Evolutionary conservation across 768 basidiomycete genomes (phyloP).

Genomic region (Kwoniella dendrophila): DNA sequence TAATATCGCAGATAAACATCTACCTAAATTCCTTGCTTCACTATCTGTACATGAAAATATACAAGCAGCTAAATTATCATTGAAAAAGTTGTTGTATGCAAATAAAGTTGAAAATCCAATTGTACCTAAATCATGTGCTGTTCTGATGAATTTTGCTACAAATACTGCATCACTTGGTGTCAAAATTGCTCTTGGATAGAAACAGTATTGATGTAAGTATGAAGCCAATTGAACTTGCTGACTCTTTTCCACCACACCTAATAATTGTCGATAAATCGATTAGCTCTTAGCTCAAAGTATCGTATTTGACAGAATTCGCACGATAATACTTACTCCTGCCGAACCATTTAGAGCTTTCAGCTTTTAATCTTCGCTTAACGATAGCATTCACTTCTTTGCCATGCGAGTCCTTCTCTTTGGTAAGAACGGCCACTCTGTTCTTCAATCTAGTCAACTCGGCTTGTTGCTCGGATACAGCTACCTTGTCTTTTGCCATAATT

Average conservation of each 20-base stretch:
- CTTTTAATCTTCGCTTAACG: conserved; percentile 31
- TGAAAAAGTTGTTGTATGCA: conserved; percentile 82
- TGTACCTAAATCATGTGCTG: conserved; percentile 84
- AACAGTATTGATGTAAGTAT: conserved; percentile 72
- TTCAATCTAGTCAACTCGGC: conserved; percentile 36
- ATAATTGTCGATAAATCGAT: not conserved
- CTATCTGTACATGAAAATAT: conserved; percentile 94
- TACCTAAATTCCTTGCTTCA: conserved; percentile 95
- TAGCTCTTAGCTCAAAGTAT: not conserved
- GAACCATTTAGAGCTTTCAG: conserved; percentile 50
- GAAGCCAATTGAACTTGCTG: conserved; percentile 23
- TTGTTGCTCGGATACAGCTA: conserved; percentile 25
- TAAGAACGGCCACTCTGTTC: conserved; percentile 32
- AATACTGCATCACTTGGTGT: conserved; percentile 97
- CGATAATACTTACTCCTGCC: conserved; percentile 47
- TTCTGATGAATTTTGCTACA: conserved; percentile 85
- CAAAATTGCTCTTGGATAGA: conserved; percentile 86
- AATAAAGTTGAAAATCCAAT: conserved; percentile 81
- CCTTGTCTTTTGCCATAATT: conserved; percentile 15
- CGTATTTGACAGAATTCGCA: not conserved
- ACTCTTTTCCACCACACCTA: conserved; percentile 35
- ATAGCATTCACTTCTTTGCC: conserved; percentile 31
- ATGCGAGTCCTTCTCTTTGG: conserved; percentile 44
- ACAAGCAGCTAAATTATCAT: conserved; percentile 77
- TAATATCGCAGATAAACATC: conserved; percentile 79